phyloP scores from a whole-genome alignment of 1,139 yeast species.

The Debaryomyces singareniensis region DNA sequence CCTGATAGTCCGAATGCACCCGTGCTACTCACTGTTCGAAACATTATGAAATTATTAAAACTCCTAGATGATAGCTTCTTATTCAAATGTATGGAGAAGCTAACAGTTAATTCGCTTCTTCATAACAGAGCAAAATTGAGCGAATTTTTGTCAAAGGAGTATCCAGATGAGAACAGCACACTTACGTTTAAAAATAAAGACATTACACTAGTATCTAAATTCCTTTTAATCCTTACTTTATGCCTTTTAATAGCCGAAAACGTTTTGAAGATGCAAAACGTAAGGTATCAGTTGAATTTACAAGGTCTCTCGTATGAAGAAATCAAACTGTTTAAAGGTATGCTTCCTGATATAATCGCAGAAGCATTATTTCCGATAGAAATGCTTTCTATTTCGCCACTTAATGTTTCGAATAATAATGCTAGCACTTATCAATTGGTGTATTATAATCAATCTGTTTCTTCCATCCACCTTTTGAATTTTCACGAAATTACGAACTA shows the following conservation, averaged over 20 bases:
- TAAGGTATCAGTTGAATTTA: constrained; percentile 1
- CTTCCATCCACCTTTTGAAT: constrained; percentile 27
- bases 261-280: constrained; percentile 18
- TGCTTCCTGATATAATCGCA: constrained; percentile 23
- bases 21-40: constrained; percentile 12
- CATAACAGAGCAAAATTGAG: constrained; percentile 18
- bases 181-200: constrained; percentile 23
- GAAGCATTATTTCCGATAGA: constrained; percentile 24
- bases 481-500: constrained; percentile 29
- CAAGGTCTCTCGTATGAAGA: constrained; percentile 2
- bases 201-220: constrained; percentile 24
- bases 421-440: constrained; percentile 14
- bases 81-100: constrained; percentile 17
- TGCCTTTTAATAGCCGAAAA: constrained; percentile 26
- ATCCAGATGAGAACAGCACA: constrained; percentile 14
- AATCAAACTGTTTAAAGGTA: constrained; percentile 16
- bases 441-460: constrained; percentile 28
- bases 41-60: constrained; percentile 16
- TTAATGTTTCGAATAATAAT: background rate
- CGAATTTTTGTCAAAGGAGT: constrained; percentile 18
- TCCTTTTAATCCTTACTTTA: constrained; percentile 23
- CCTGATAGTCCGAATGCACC: constrained; percentile 1
- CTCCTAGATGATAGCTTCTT: constrained; percentile 20
- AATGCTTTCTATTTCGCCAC: constrained; percentile 22
- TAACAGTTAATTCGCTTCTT: constrained; percentile 25